Percentiles rank a stretch among this genome's conserved stretches.
phyloP scores from a whole-genome alignment of 1,139 yeast genomes.

The Blastobotrys serpentis region DNA sequence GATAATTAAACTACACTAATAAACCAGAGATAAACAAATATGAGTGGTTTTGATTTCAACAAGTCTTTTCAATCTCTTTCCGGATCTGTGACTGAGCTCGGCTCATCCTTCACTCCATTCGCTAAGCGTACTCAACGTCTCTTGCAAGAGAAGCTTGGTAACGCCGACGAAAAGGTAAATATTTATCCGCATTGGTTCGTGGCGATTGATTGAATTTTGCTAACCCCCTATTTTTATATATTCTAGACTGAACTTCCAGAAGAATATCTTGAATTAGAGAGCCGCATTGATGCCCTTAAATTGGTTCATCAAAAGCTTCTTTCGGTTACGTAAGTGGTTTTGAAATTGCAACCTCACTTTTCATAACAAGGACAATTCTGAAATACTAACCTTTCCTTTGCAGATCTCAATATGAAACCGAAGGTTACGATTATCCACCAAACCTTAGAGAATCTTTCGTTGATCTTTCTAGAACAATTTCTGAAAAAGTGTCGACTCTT shows the following conservation, averaged over 20 bases:
- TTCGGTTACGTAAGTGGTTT: conserved; percentile 53
- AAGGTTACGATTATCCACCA: conserved; percentile 84
- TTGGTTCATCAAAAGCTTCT: conserved; percentile 69
- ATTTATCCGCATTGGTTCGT: background rate
- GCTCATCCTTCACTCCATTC: conserved; percentile 51
- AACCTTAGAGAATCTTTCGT: conserved; percentile 67
- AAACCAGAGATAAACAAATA: conserved; percentile 25
- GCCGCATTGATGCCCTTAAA: conserved; percentile 72
- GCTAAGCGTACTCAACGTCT: conserved; percentile 81
- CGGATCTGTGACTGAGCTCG: conserved; percentile 39
- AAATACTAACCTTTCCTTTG: conserved; percentile 6
- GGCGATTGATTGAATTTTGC: background rate
- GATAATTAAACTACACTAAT: background rate
- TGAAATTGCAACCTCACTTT: too few species aligned
- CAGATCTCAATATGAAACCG: conserved; percentile 63
- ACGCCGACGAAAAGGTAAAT: conserved; percentile 60
- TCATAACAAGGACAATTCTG: too few species aligned
- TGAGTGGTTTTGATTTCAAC: conserved; percentile 40
- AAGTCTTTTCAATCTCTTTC: conserved; percentile 40
- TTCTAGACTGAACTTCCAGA: conserved; percentile 71
- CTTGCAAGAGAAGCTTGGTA: conserved; percentile 77
- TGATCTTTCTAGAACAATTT: conserved; percentile 68
- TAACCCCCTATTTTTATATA: background rate
- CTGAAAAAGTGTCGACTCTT: conserved; percentile 64
- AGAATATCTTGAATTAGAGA: conserved; percentile 74